These are phyloP conservation scores for Phytophthora fragariaefolia DNA, from an alignment of 352 stramenopile genomes.

Conservation along the genomic window DNA sequence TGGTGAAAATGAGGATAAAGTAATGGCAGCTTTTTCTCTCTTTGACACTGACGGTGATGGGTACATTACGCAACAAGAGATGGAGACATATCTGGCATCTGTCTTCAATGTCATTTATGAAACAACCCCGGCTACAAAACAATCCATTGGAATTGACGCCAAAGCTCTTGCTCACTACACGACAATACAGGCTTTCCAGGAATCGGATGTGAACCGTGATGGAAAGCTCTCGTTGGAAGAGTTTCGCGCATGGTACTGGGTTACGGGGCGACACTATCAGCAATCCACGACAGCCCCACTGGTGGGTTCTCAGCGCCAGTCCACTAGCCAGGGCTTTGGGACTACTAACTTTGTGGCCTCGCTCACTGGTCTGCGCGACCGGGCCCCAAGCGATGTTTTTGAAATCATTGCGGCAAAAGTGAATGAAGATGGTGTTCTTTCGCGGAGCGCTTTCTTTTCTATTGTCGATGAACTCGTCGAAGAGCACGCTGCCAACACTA, in stretches of 20 bases:
- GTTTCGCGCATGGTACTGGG: constrained; percentile 83
- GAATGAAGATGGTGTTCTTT: constrained; percentile 83
- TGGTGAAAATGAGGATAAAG: constrained; percentile 78
- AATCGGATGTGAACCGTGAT: constrained; percentile 89
- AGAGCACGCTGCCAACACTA: constrained; percentile 34
- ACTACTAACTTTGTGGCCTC: constrained; percentile 68
- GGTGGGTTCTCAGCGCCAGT: constrained; percentile 8
- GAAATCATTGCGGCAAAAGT: constrained; percentile 84
- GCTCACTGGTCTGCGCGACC: constrained; percentile 60
- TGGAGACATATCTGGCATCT: constrained; percentile 80
- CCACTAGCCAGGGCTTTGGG: constrained; percentile 34
- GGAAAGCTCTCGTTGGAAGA: constrained; percentile 80
- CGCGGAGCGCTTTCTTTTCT: constrained; percentile 67
- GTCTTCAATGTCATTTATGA: constrained; percentile 81
- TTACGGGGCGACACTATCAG: constrained; percentile 33
- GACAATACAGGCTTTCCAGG: constrained; percentile 80
- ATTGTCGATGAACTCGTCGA: constrained; percentile 73
- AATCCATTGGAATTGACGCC: constrained; percentile 58
- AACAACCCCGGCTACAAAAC: constrained; percentile 36
- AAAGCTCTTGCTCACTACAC: constrained; percentile 72
- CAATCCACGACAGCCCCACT: constrained; percentile 11
- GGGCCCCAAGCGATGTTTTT: constrained; percentile 75
- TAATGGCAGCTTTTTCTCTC: constrained; percentile 80
- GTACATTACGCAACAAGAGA: constrained; percentile 84
- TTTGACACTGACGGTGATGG: constrained; percentile 87